Conservation (phyloP, 2,329 filamentous ascomycete species). For the Apiospora pterosperma region DNA sequence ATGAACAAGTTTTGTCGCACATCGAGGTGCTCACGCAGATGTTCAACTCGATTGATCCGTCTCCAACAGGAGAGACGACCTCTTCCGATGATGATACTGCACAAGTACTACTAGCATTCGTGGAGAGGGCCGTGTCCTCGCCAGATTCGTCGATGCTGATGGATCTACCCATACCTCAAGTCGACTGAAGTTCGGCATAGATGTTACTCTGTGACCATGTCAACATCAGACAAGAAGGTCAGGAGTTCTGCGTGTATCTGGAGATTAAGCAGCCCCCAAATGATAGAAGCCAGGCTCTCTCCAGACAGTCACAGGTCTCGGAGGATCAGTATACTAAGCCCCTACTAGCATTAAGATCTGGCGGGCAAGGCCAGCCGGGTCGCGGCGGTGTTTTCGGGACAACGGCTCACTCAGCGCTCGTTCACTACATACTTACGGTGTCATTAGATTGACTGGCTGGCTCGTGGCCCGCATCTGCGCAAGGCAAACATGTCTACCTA, state of each 20-base stretch:
- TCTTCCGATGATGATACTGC: background rate
- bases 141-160: background rate
- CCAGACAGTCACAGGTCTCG: background rate
- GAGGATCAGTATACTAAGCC: background rate
- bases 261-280: background rate
- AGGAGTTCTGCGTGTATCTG: background rate
- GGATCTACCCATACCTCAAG: background rate
- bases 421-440: background rate
- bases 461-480: background rate
- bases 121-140: background rate
- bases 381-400: background rate
- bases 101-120: background rate
- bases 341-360: background rate
- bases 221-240: background rate
- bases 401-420: background rate
- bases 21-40: conserved; percentile 44
- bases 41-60: conserved; percentile 14
- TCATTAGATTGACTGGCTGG: background rate
- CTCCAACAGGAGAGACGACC: background rate
- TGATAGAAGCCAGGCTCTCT: background rate
- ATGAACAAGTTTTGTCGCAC: conserved; percentile 29
- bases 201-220: background rate
- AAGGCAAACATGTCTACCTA: background rate
- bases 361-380: background rate
- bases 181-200: background rate